Base-by-base conservation (phyloP, 108 stramenopile genomes). In the Licmophora abbreviata region DNA sequence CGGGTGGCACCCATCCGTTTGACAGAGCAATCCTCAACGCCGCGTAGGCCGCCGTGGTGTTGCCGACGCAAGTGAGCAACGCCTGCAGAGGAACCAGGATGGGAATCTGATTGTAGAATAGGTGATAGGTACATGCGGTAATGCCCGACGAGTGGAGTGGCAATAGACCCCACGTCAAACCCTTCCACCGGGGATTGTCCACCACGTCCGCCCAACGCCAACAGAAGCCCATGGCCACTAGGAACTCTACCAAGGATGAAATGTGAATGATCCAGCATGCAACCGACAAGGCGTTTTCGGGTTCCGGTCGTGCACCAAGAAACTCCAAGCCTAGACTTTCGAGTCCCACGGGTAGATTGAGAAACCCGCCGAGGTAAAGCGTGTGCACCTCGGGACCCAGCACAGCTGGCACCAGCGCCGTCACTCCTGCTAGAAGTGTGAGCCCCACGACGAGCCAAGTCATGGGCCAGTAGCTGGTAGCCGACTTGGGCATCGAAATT, bases 111-210 rank as follows among this genome's bases (percentile, higher is more conserved):
- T 95, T 95, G 76, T 87, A 95, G 58, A 95, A 88, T 21, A 93
- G 55, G 56, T 95, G 94, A 61, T 89, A 95, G 15, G 87, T 87
- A 55, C 94, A 95, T 10, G 94, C 94, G 6, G 83, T 83, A 44
- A 95, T 85, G 18, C 92, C 94, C 14, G 85, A 88, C 3, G 76
- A 64, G 58, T 95, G 94, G 20, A 93, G 55, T 0, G 94, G 94
- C 17, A 93, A 51, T 58, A 95, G 63, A 25, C 92, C 94, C 92
- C 92, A 95, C 1, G 92, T 92, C 50, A 95, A 27, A 2, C 92
- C 90, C 50, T 88, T 92, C 94, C 94, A 95, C 30, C 66, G 69
- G 29, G 66, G 50, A 57, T 87, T 93, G 26, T 54, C 46, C 0
- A 71, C 59, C 20, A 81, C 63, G 18, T 82, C 83, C 21, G 75